Base-by-base conservation (phyloP, 371 early-diverging fungal species). In the Mucor saturninus region DNA sequence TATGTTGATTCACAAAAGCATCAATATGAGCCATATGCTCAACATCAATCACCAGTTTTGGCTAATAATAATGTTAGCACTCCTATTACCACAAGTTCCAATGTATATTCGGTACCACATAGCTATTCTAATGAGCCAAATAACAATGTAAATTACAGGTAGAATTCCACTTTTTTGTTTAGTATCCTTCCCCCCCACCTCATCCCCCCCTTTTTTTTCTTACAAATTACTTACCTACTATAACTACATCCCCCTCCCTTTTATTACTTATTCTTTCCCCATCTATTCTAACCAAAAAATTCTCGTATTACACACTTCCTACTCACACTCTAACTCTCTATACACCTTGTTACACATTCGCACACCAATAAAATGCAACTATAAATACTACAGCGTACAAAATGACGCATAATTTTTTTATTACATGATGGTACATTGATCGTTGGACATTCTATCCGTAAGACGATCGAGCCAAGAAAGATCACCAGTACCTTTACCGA, bases 401-500 rank as follows among this genome's bases (percentile, higher is more conserved):
- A 10, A 43, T 5, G 5, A 1, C 14, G 43, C 43, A 43, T n/a
- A 2, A 11, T 40, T 40, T 40, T 43, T 46, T 21, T 9, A 46
- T 66, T 73, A 81, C 81, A 78, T 78, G 51, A 81, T 71, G 29
- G 59, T 11, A 68, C 81, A 81, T 40, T 64, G 54, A 32, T 73
- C 78, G 9, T 58, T 67, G 5, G 57, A 59, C 64, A 76, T 52
- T 13, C 53, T 62, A 21, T 75, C 71, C 5, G 64, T 59, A 28
- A 78, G 21, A 8, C 70, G 64, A 63, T 79, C 76, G n/a, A 78
- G 70, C 82, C 79, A 79, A 32, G 74, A 73, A 63, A 81, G 66
- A 45, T 81, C 75, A 14, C 79, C 77, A 15, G 69, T 74, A 51
- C 80, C 80, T 62, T 75, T 73, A 65, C 80, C 80, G 40, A 82